Base-by-base conservation (phyloP, 345 rosid species). In the Gossypium anomalum region DNA sequence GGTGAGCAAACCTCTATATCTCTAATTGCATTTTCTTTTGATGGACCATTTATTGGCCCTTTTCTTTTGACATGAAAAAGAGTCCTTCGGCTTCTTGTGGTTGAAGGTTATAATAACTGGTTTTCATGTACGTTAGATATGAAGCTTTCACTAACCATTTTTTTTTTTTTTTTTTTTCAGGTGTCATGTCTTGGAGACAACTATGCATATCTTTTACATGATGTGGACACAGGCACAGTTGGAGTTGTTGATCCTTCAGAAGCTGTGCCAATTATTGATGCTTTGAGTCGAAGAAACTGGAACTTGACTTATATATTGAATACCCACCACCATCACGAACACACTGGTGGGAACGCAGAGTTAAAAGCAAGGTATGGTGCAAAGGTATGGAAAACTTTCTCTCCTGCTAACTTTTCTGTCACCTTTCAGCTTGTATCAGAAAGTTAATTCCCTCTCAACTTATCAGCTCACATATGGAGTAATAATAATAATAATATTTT, bases 211-310 rank as follows among this genome's bases (percentile, higher is more conserved):
- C 91, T 96, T 71, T 86, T 96, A 71, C 93, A 93, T 71, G 99
- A 96, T 77, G 88, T 83, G 76, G 93, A 93, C 82, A 96, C 99
- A 0, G 99, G 98, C 74, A 96, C 99, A 0, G 98, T 96, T 82
- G 99, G 97, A 67, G 97, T 96, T 59, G 98, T 96, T 85, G 99
- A 96, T 89, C 99, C 99, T 15, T 86, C 90, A 77, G 99, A 96
- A 85, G 87, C 98, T 78, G 80, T 75, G 27, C 99, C 99, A 61
- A 78, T 96, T 78, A 85, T 96, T 34, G 88, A 96, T 56, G 99
- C 93, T 74, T 83, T 93, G 84, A 92, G 86, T 78, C 84, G 77
- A 78, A 96, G 88, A 81, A 87, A 96, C 55, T 79, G 90, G 76
- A 93, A 96, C 79, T 86, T 96, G 83, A 96, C 88, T 55, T 96